A percentile compares a stretch with the other conserved stretches of the same genome.
These are phyloP conservation scores for Pilaira anomala DNA, from an alignment of 192 early-diverging fungal genomes.

Conservation along the genomic window DNA sequence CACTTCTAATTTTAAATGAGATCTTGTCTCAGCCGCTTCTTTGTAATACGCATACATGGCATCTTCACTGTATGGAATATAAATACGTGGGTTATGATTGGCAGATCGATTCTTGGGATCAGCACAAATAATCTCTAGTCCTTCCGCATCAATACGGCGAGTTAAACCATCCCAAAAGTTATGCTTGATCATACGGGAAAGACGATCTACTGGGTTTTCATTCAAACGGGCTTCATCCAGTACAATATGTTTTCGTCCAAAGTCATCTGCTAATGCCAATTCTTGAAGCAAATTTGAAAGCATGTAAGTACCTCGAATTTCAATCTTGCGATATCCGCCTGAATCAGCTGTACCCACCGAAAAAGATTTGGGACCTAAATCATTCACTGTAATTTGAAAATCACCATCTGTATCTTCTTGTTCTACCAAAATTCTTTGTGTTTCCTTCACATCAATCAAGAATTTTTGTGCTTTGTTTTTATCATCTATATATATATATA, in stretches of 20 bases:
- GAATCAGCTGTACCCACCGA: slow-evolving; percentile 83
- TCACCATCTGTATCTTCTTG: slow-evolving; percentile 98
- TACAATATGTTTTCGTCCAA: slow-evolving; percentile 82
- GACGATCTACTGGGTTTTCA: slow-evolving; percentile 91
- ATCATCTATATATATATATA: slow-evolving; percentile 27
- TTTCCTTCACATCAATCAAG: slow-evolving; percentile 80
- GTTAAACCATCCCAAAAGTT: slow-evolving; percentile 98
- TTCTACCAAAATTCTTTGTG: slow-evolving; percentile 70
- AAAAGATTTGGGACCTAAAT: slow-evolving; percentile 89
- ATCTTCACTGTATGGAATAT: slow-evolving; percentile 82
- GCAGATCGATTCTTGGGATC: slow-evolving; percentile 87
- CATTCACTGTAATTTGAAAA: slow-evolving; percentile 91
- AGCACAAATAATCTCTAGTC: slow-evolving; percentile 84
- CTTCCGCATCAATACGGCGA: slow-evolving; percentile 75
- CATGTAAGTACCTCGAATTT: slow-evolving; percentile 92
- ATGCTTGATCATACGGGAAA: slow-evolving; percentile 86
- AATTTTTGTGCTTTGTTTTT: slow-evolving; percentile 65
- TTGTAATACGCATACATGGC: slow-evolving; percentile 79
- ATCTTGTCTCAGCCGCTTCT: slow-evolving; percentile 58
- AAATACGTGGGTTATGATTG: slow-evolving; percentile 83
- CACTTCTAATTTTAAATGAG: slow-evolving; percentile 74
- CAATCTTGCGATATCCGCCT: slow-evolving; percentile 82
- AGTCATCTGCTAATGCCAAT: slow-evolving; percentile 85
- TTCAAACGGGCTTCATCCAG: slow-evolving; percentile 86
- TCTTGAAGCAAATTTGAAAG: slow-evolving; percentile 95